Evolutionary conservation across 768 basidiomycete species (phyloP), one percentile per base, ranked within the genome.

Genomic region (Lentinus brumalis): DNA sequence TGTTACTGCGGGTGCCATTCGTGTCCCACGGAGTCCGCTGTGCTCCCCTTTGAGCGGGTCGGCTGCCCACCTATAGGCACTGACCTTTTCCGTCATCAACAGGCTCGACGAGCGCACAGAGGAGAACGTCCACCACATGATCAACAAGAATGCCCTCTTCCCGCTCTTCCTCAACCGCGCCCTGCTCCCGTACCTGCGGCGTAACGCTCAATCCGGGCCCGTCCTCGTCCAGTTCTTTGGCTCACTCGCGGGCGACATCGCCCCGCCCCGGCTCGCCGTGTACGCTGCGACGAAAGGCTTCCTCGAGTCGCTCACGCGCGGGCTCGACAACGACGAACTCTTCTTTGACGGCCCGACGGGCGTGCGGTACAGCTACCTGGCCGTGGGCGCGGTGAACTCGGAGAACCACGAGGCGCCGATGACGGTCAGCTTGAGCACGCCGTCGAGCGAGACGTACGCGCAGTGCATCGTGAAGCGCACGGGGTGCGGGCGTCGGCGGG

Each of bases 151-250:
- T 58, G 61, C 63, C 4, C 56, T 66, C 40, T 72, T 72, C 69
- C 63, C 70, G 2, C 63, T 68, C 49, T 53, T 68, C 57, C 67
- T 72, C 53, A 66, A 69, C 9, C 71, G 70, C 49, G 68, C 65
- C 9, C 62, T 72, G 47, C 70, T 72, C 32, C 71, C 71, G 1
- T 58, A 64, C 26, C 68, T 72, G 18, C 71, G 71, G 18, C 56
- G 62, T 31, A 50, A 62, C 29, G 62, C 65, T 47, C 46, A 32
- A 18, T 50, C 51, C 40, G 67, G 69, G 18, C 71, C 71, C 31
- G 67, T 66, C 29, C 46, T 65, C 50, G 59, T 71, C 42, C 57
- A 65, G 8, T 72, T 68, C 67, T 58, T 67, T 53, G 70, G 71
- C 56, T 72, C 71, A 7, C 50, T 66, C 39, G 53, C 62, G 0